These are phyloP conservation scores for Allium sativum DNA, from an alignment of 106 monocot genomes.

Conservation along the genomic window DNA sequence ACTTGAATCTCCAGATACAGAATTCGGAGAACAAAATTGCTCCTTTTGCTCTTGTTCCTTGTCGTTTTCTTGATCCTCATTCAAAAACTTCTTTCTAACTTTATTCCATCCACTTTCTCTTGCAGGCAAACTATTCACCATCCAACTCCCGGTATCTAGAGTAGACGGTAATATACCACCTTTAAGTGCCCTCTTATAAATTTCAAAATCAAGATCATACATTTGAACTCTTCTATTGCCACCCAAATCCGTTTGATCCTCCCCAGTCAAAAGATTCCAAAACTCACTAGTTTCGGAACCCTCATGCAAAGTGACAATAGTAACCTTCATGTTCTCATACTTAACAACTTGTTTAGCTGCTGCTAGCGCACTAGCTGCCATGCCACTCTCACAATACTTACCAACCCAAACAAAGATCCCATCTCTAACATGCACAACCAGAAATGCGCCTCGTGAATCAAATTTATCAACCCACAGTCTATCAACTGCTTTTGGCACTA, in stretches of 20 bases:
- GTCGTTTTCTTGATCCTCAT: conserved; percentile 8
- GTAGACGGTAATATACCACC: conserved; percentile 22
- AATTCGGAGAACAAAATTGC: conserved; percentile 22
- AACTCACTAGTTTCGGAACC: conserved; percentile 44
- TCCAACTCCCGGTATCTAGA: not conserved
- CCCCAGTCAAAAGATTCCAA: conserved; percentile 15
- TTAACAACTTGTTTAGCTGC: conserved; percentile 49
- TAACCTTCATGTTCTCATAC: conserved; percentile 47
- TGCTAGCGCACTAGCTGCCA: conserved; percentile 31
- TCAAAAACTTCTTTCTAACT: conserved; percentile 21
- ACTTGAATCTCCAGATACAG: conserved; percentile 25
- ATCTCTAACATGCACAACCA: conserved; percentile 36
- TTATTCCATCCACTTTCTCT: conserved; percentile 23
- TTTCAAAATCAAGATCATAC: conserved; percentile 75
- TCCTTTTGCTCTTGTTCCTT: not conserved
- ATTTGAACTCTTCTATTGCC: conserved; percentile 33
- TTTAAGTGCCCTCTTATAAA: conserved; percentile 39
- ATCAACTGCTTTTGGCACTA: conserved; percentile 54
- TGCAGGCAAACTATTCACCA: conserved; percentile 5
- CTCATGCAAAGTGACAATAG: conserved; percentile 30
- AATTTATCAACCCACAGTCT: conserved; percentile 9
- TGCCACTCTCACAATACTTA: conserved; percentile 24
- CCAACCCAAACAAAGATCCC: conserved; percentile 68
- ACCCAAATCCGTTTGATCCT: not conserved
- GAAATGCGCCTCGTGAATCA: conserved; percentile 67